A percentile compares a stretch with the other conserved stretches of the same genome.
Conservation (phyloP, 2,329 filamentous ascomycete species). For the Aspergillus sp. region DNA sequence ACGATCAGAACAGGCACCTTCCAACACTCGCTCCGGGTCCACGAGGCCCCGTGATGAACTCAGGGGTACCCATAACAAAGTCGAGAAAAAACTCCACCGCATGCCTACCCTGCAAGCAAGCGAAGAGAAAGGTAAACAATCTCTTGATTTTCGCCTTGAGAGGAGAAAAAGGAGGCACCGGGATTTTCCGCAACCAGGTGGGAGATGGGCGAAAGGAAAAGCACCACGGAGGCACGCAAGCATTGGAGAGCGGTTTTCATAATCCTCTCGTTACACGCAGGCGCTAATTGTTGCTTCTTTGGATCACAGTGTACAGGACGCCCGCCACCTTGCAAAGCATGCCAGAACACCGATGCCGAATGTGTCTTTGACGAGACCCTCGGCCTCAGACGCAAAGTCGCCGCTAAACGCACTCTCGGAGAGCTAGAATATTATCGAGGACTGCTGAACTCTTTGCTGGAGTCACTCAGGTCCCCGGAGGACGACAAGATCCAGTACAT, state of each 20-base stretch:
- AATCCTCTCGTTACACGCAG: background rate
- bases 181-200: background rate
- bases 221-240: background rate
- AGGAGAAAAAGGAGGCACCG: background rate
- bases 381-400: slow-evolving; percentile 39
- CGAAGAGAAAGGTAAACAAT: slow-evolving; percentile 35
- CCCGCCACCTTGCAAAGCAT: slow-evolving; percentile 37
- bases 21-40: slow-evolving; percentile 29
- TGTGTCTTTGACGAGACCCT: slow-evolving; percentile 38
- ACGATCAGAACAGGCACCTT: slow-evolving; percentile 24
- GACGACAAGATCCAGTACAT: slow-evolving; percentile 24
- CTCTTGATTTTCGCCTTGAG: background rate
- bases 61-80: slow-evolving; percentile 23
- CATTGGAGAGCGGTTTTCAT: background rate
- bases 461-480: slow-evolving; percentile 27
- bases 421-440: slow-evolving; percentile 36
- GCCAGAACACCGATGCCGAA: slow-evolving; percentile 26
- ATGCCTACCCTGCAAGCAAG: slow-evolving; percentile 35
- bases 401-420: slow-evolving; percentile 34
- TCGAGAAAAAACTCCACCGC: slow-evolving; percentile 39
- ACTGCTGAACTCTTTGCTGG: slow-evolving; percentile 31
- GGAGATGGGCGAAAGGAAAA: background rate
- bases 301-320: slow-evolving; percentile 34
- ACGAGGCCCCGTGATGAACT: slow-evolving; percentile 16
- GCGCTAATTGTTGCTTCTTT: background rate